Evolutionary conservation across 1,284 basidiomycete species (phyloP).

Genomic region (Coniferiporia weirii): DNA sequence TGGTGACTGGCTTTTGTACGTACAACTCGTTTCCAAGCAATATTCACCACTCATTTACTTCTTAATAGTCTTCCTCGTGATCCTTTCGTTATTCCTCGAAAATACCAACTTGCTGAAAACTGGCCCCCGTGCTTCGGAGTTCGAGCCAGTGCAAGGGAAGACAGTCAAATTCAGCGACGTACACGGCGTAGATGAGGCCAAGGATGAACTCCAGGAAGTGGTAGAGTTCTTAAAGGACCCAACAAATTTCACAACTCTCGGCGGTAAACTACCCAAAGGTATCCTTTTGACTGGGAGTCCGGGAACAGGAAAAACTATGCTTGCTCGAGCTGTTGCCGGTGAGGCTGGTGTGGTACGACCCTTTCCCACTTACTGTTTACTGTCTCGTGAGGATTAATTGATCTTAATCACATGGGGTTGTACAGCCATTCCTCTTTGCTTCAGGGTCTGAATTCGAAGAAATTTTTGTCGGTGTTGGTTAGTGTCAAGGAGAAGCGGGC

Average conservation of each 20-base stretch:
- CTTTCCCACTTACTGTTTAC: neutral
- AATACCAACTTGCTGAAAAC: constrained; percentile 89
- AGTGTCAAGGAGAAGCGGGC: neutral
- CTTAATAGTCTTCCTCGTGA: constrained; percentile 65
- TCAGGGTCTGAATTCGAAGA: constrained; percentile 96
- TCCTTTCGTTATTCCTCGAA: constrained; percentile 85
- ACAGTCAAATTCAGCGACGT: constrained; percentile 88
- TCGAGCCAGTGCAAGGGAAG: constrained; percentile 73
- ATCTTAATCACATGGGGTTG: neutral
- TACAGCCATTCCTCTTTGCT: constrained; percentile 76
- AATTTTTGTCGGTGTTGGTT: constrained; percentile 89
- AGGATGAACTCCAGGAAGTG: constrained; percentile 90
- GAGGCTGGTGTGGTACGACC: constrained; percentile 78
- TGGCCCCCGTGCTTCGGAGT: constrained; percentile 70
- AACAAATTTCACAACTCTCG: constrained; percentile 79
- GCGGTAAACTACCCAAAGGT: constrained; percentile 89
- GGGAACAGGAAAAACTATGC: constrained; percentile 95
- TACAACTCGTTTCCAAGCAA: constrained; percentile 3
- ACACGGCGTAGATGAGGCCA: constrained; percentile 92
- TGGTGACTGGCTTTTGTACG: constrained; percentile 26
- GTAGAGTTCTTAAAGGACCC: constrained; percentile 93
- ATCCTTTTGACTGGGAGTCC: constrained; percentile 85
- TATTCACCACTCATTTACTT: neutral
- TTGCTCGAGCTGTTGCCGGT: constrained; percentile 93
- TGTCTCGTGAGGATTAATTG: neutral